Conservation (phyloP, 345 rosid species). For the Hibiscus tridactylites region DNA sequence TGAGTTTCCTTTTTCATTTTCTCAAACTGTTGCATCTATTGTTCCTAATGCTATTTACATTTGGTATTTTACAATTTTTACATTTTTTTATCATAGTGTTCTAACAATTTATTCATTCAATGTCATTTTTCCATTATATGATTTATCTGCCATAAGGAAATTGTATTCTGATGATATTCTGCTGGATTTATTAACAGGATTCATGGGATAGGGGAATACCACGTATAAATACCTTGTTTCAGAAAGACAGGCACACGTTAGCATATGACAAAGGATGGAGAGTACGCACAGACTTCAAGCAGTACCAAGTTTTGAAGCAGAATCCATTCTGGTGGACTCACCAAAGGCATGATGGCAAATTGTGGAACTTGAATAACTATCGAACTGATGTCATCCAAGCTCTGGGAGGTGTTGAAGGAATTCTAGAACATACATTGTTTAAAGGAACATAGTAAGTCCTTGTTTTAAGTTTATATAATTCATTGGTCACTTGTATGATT, state of each 20-base stretch:
- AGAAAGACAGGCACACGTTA: conserved; percentile 90
- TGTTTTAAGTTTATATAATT: background rate
- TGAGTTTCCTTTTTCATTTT: conserved; percentile 21
- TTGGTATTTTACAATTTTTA: background rate
- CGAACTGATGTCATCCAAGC: conserved; percentile 99
- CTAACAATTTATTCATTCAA: background rate
- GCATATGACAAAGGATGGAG: conserved; percentile 99
- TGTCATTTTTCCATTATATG: background rate
- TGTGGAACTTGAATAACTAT: conserved; percentile 98
- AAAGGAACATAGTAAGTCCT: conserved; percentile 93
- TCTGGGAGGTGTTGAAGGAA: conserved; percentile 99
- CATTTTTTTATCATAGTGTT: background rate
- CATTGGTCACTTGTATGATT: background rate
- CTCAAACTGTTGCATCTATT: background rate
- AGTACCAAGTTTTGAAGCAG: conserved; percentile 96
- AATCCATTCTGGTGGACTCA: conserved; percentile 99
- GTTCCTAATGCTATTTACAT: background rate
- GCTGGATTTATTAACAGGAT: conserved; percentile 42
- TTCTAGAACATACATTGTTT: conserved; percentile 93
- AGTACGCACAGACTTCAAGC: conserved; percentile 99
- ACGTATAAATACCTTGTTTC: conserved; percentile 93
- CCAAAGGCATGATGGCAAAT: conserved; percentile 98
- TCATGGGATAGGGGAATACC: conserved; percentile 99
- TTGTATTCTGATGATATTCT: background rate
- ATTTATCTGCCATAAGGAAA: background rate